Percentiles rank a stretch among this genome's conserved stretches.
phyloP scores from a whole-genome alignment of 805 yeast species.

The Starmerella bombicola region DNA sequence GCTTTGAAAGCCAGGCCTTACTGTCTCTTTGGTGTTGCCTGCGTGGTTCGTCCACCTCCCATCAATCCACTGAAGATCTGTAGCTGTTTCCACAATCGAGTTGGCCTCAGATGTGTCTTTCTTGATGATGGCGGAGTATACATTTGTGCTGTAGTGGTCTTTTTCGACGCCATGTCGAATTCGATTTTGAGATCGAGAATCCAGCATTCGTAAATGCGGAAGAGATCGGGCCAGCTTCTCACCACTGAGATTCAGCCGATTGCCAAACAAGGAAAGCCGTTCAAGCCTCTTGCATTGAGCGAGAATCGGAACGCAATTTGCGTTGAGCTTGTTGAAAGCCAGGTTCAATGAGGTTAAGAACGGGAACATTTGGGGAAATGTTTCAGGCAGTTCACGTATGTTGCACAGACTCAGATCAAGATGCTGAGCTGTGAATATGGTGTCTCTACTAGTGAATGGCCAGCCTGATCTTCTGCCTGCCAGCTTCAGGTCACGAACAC shows the following conservation, averaged over 20 bases:
- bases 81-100: background rate
- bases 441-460: slow-evolving; percentile 1
- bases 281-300: slow-evolving; percentile 14
- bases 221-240: slow-evolving; percentile 8
- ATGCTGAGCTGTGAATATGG: slow-evolving; percentile 20
- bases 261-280: slow-evolving; percentile 20
- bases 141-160: slow-evolving; percentile 9
- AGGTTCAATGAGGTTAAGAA: slow-evolving; percentile 18
- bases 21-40: slow-evolving; percentile 5
- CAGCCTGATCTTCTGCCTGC: slow-evolving; percentile 12
- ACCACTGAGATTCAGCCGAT: slow-evolving; percentile 9
- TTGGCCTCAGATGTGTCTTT: slow-evolving; percentile 1
- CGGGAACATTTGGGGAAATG: slow-evolving; percentile 19
- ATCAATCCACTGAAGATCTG: slow-evolving; percentile 16
- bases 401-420: slow-evolving; percentile 16
- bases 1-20: slow-evolving; percentile 18
- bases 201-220: slow-evolving; percentile 16
- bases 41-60: slow-evolving; percentile 13
- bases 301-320: slow-evolving; percentile 7
- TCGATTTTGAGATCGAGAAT: slow-evolving; percentile 15
- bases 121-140: slow-evolving; percentile 5
- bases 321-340: slow-evolving; percentile 20
- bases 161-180: background rate
- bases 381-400: slow-evolving; percentile 16
- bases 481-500: slow-evolving; percentile 15